These are phyloP conservation scores for Fusarium fracticaudum DNA, from an alignment of 2,329 filamentous ascomycete genomes.

Conservation along the genomic window DNA sequence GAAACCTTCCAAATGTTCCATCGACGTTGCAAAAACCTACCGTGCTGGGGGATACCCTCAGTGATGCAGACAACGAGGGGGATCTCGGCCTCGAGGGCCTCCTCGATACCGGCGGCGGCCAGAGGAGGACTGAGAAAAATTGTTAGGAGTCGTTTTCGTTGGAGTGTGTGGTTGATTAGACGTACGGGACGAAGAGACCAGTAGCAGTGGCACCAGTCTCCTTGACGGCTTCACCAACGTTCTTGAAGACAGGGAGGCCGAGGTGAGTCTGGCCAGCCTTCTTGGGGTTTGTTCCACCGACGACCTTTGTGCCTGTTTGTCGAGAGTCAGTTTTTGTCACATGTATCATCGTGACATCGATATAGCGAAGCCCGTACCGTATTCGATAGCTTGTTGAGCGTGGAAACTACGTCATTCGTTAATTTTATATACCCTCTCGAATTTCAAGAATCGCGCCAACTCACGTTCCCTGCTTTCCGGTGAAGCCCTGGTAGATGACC, in stretches of 20 bases:
- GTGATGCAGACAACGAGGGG: slow-evolving; percentile 97
- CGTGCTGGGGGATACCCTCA: slow-evolving; percentile 97
- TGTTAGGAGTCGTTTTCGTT: slow-evolving; percentile 17
- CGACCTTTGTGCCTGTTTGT: slow-evolving; percentile 85
- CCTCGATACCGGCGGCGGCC: slow-evolving; percentile 94
- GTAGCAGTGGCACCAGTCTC: slow-evolving; percentile 90
- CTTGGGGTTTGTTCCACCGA: slow-evolving; percentile 98
- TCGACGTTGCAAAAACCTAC: slow-evolving; percentile 59
- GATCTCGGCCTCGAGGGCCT: slow-evolving; percentile 92
- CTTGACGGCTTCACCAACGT: slow-evolving; percentile 87
- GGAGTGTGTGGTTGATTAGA: slow-evolving; percentile 3
- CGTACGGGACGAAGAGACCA: slow-evolving; percentile 95
- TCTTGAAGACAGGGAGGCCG: slow-evolving; percentile 91
- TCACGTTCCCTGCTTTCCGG: slow-evolving; percentile 94
- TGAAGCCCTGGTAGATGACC: slow-evolving; percentile 97
- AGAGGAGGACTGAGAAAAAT: slow-evolving; percentile 76
- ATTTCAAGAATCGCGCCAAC: slow-evolving; percentile 49
- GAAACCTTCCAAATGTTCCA: slow-evolving; percentile 11
- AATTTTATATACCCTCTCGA: not conserved
- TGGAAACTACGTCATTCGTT: slow-evolving; percentile 76
- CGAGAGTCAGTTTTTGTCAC: slow-evolving; percentile 42
- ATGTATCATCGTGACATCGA: slow-evolving; percentile 40
- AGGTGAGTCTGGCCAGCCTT: slow-evolving; percentile 94
- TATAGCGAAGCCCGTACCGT: slow-evolving; percentile 71
- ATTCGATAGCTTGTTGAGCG: slow-evolving; percentile 96